Percentiles rank a stretch among this genome's conserved stretches.
Evolutionary conservation across 768 basidiomycete genomes (phyloP).

Genomic region (Scleroderma citrinum): DNA sequence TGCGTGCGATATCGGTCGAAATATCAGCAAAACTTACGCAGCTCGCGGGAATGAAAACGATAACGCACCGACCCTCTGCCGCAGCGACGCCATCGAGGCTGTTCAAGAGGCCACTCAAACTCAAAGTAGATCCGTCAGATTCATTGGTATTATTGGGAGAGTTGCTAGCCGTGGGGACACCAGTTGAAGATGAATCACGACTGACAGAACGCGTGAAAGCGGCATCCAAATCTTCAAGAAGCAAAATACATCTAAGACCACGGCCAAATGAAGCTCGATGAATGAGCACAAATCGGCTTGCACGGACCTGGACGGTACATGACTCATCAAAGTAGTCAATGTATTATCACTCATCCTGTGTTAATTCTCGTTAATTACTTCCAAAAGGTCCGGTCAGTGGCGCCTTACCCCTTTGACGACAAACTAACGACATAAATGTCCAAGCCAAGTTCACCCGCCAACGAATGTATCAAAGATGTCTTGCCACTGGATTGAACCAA

Average conservation of each 20-base stretch:
- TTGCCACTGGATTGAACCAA: constrained; percentile 52
- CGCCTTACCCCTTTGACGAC: constrained; percentile 74
- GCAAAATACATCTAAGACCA: constrained; percentile 69
- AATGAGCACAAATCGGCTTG: constrained; percentile 1
- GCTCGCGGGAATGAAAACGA: neutral
- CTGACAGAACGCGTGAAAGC: constrained; percentile 85
- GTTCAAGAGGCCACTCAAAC: constrained; percentile 80
- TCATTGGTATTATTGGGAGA: constrained; percentile 36
- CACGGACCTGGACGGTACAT: constrained; percentile 73
- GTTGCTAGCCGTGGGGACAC: constrained; percentile 50
- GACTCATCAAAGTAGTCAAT: constrained; percentile 79
- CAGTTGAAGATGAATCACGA: constrained; percentile 77
- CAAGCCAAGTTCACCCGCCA: constrained; percentile 78
- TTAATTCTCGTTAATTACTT: constrained; percentile 8
- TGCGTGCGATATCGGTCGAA: constrained; percentile 21
- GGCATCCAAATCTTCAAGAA: constrained; percentile 91
- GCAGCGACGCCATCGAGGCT: constrained; percentile 83
- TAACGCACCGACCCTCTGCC: constrained; percentile 74
- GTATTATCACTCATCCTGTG: constrained; percentile 87
- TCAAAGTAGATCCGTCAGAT: constrained; percentile 74
- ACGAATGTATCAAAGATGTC: constrained; percentile 79
- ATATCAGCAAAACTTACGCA: constrained; percentile 13
- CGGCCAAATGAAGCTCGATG: constrained; percentile 11
- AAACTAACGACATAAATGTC: constrained; percentile 91
- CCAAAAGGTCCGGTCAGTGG: constrained; percentile 3